These are phyloP conservation scores for Pichia sp. DNA, from an alignment of 1,139 yeast genomes.

Conservation along the genomic window DNA sequence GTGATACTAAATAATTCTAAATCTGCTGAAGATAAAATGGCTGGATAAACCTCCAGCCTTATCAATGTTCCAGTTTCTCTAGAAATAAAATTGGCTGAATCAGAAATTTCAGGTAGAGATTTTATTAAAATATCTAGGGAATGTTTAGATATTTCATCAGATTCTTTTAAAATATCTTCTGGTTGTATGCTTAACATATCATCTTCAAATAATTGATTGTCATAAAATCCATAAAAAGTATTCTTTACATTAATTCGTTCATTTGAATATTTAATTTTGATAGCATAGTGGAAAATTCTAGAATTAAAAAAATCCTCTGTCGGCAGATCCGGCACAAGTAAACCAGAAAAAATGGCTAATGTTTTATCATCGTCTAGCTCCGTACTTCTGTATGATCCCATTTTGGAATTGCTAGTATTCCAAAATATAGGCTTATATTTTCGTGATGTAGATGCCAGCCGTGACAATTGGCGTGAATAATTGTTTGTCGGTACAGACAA, in stretches of 20 bases:
- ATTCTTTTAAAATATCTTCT: conserved; percentile 12
- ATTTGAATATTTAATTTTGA: conserved; percentile 22
- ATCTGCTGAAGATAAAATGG: conserved; percentile 34
- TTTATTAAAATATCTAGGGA: conserved; percentile 1
- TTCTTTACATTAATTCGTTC: conserved; percentile 20
- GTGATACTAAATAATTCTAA: conserved; percentile 34
- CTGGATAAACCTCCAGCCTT: conserved; percentile 37
- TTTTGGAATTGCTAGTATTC: conserved; percentile 8
- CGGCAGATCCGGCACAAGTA: conserved; percentile 20
- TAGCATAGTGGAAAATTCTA: conserved; percentile 23
- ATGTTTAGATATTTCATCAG: conserved; percentile 2
- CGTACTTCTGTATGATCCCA: conserved; percentile 3
- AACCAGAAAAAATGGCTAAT: conserved; percentile 19
- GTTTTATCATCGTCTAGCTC: conserved; percentile 5
- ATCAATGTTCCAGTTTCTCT: conserved; percentile 36
- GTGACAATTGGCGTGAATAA: conserved; percentile 13
- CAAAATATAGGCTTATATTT: conserved; percentile 12
- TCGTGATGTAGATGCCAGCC: neutral
- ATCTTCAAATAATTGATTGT: conserved; percentile 32
- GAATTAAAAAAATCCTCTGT: conserved; percentile 13
- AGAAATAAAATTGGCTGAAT: conserved; percentile 40
- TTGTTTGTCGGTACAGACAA: conserved; percentile 21
- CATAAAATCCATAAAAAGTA: conserved; percentile 25
- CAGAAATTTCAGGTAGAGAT: conserved; percentile 31
- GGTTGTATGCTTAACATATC: conserved; percentile 26